Evolutionary conservation across 306 rosid species (phyloP).

Genomic region (Sechiopsis laciniata): DNA sequence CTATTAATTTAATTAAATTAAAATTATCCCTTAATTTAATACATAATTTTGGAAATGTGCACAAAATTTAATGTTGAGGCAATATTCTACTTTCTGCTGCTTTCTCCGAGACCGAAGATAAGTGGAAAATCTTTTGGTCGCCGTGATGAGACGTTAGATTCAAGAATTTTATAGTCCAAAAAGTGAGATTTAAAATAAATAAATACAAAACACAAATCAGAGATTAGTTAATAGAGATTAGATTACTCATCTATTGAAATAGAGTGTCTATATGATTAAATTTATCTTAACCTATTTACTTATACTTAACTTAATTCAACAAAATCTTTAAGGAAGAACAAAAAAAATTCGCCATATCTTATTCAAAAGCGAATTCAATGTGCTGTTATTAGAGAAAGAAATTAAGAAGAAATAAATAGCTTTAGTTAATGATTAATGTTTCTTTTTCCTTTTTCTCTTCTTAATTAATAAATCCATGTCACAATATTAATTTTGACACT

Average conservation of each 20-base stretch:
- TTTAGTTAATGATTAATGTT: background rate
- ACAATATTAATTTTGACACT: too few species aligned
- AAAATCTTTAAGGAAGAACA: too few species aligned
- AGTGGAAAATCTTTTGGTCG: conserved; percentile 22
- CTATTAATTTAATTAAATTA: too few species aligned
- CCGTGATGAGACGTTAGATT: conserved; percentile 40
- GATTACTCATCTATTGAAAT: too few species aligned
- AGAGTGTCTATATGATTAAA: too few species aligned
- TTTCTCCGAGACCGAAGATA: conserved; percentile 51
- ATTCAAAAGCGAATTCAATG: background rate
- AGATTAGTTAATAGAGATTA: too few species aligned
- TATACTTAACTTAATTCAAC: too few species aligned
- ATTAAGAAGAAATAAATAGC: background rate
- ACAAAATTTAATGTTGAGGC: conserved; percentile 8
- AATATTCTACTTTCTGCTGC: conserved; percentile 69
- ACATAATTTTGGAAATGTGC: conserved; percentile 6
- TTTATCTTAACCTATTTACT: too few species aligned
- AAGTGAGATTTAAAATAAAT: too few species aligned
- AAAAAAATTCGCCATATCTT: too few species aligned
- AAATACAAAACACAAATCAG: too few species aligned
- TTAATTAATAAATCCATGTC: too few species aligned
- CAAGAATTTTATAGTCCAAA: conserved; percentile 18
- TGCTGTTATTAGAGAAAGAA: background rate
- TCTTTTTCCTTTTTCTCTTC: background rate
- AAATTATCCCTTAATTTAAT: background rate